Evolutionary conservation across 208 protist species (phyloP).

Genomic region (Wallacemonas collosoma): DNA sequence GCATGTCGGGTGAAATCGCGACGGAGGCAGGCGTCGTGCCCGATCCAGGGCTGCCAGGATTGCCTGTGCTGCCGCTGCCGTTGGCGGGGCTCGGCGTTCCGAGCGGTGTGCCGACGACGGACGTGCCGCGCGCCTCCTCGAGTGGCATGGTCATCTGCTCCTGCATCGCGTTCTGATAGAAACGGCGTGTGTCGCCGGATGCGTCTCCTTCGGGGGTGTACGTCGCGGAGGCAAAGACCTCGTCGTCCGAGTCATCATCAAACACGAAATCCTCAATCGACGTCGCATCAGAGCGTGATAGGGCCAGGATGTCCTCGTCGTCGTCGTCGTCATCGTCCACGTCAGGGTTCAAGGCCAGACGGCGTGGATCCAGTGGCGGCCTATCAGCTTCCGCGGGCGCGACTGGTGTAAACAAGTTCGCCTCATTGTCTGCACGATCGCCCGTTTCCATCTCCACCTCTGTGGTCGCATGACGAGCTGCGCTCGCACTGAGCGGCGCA

Average conservation of each 20-base stretch:
- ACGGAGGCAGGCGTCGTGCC: background rate
- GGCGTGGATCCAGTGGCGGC: constrained; percentile 12
- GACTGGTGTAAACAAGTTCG: background rate
- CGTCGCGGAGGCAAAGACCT: background rate
- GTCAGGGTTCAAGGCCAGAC: constrained; percentile 15
- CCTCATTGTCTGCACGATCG: background rate
- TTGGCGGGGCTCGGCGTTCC: constrained; percentile 6
- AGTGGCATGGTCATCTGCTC: constrained; percentile 33
- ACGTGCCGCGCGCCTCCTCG: constrained; percentile 16
- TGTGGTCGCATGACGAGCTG: no score
- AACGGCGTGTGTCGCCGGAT: constrained; percentile 20
- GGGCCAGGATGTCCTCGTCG: constrained; percentile 14
- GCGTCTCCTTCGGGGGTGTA: constrained; percentile 13
- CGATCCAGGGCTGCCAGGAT: background rate
- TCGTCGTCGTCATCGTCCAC: constrained; percentile 36
- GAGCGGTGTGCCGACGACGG: constrained; percentile 1
- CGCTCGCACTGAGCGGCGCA: no score
- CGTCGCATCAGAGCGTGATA: constrained; percentile 29
- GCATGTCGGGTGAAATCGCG: constrained; percentile 48
- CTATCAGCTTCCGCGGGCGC: background rate
- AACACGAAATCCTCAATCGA: constrained; percentile 48
- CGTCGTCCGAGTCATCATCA: constrained; percentile 19
- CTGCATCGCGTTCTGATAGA: constrained; percentile 46
- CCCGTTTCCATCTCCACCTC: background rate
- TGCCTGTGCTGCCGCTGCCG: background rate